These are phyloP conservation scores for Fusarium sp. DNA, from an alignment of 2,329 filamentous ascomycete species.

Conservation along the genomic window DNA sequence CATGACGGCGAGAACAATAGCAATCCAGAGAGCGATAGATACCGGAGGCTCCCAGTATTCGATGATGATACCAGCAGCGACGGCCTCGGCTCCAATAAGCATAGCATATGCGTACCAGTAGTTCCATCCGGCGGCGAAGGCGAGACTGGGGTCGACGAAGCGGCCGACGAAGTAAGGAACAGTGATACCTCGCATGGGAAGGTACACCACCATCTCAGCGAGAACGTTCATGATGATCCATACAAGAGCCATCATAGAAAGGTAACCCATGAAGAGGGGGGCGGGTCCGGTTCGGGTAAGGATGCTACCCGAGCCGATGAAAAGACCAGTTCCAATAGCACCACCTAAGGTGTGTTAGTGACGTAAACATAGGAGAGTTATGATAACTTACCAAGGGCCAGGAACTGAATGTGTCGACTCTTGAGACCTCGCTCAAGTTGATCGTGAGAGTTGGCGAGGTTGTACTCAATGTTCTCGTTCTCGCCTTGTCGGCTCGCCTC, in stretches of 20 bases:
- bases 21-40: slow-evolving; percentile 69
- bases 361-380: too few species aligned
- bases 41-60: slow-evolving; percentile 70
- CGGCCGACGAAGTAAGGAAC: slow-evolving; percentile 68
- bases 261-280: slow-evolving; percentile 28
- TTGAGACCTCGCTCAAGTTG: slow-evolving; percentile 69
- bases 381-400: slow-evolving; percentile 45
- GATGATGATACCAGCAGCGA: slow-evolving; percentile 68
- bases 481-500: slow-evolving; percentile 42
- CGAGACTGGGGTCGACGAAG: slow-evolving; percentile 66
- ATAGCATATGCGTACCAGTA: slow-evolving; percentile 74
- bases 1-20: slow-evolving; percentile 67
- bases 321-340: slow-evolving; percentile 74
- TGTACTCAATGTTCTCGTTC: slow-evolving; percentile 48
- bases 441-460: slow-evolving; percentile 53
- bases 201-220: slow-evolving; percentile 67
- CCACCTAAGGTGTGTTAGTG: slow-evolving; percentile 49
- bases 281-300: slow-evolving; percentile 20
- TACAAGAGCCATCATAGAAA: slow-evolving; percentile 20
- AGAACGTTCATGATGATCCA: slow-evolving; percentile 48
- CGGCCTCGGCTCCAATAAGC: slow-evolving; percentile 68
- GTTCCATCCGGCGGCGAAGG: slow-evolving; percentile 70
- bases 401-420: slow-evolving; percentile 71
- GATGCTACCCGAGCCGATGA: slow-evolving; percentile 55
- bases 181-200: slow-evolving; percentile 68